Evolutionary conservation across 2,329 filamentous ascomycete species (phyloP), one percentile per base, ranked within the genome.

Genomic region (Penicillium brevicompactum): DNA sequence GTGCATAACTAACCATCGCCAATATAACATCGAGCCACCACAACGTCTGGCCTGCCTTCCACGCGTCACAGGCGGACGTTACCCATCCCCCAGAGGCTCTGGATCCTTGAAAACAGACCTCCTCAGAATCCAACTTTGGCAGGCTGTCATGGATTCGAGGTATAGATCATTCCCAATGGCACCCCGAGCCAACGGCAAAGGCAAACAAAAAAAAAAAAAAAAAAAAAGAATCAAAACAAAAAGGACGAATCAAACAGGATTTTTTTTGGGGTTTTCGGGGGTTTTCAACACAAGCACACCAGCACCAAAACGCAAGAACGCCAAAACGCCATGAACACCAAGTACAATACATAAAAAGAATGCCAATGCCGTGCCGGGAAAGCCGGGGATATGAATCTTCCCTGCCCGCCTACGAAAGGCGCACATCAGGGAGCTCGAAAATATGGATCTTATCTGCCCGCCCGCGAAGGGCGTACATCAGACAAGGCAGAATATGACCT

Each of bases 151-250:
- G 34, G n/a, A 37, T 37, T 14, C 34, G n/a, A n/a, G 34, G 5
- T 2, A n/a, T 14, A n/a, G n/a, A 37, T 14, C 3, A 37, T 6
- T 87, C 16, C 38, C 38, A n/a, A 11, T 21, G 10, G n/a, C 38
- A 18, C 16, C 38, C 10, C n/a, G 38, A 21, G n/a, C 16, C 38
- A 41, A 41, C 38, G 38, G 38, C 38, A 41, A 41, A 14, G 38
- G 38, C 38, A 41, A 21, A 7, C 10, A n/a, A 2, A 18, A 41
- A 41, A n/a, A 9, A 21, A 38, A 16, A 38, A 41, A 41, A 21
- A 8, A 21, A 2, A 18, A 21, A 21, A 41, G 16, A 2, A 21
- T n/a, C n/a, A 21, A 40, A 38, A 38, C 2, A 7, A 38, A 38
- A 38, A 38, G 14, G 4, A 38, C 13, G 9, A 18, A n/a, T 4